phyloP scores from a whole-genome alignment of 768 basidiomycete genomes.

The Termitomyces sp. region DNA sequence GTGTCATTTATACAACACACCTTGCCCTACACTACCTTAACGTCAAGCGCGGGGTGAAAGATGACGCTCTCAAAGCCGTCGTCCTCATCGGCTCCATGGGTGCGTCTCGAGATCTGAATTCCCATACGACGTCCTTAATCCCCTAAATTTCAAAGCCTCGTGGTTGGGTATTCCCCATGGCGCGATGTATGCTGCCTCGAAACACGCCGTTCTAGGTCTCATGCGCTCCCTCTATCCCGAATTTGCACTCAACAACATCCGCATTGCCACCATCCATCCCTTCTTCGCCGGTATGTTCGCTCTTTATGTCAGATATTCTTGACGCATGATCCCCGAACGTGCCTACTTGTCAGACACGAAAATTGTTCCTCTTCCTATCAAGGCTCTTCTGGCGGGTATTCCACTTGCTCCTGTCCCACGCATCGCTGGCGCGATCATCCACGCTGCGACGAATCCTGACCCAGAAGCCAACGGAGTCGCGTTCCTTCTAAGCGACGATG shows the following conservation, averaged over 20 bases:
- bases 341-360: constrained; percentile 31
- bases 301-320: not conserved
- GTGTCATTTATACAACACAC: constrained; percentile 42
- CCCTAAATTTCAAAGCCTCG: constrained; percentile 30
- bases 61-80: constrained; percentile 40
- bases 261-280: constrained; percentile 43
- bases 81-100: constrained; percentile 53
- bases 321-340: not conserved
- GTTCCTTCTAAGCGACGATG: constrained; percentile 44
- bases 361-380: constrained; percentile 33
- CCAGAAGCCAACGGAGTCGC: constrained; percentile 37
- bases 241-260: constrained; percentile 30
- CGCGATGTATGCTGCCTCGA: constrained; percentile 44
- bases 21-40: constrained; percentile 47
- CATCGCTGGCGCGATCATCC: constrained; percentile 47
- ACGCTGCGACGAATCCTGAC: constrained; percentile 42
- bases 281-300: constrained; percentile 42
- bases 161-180: constrained; percentile 39
- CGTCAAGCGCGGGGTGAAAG: constrained; percentile 21
- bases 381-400: constrained; percentile 42
- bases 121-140: not conserved
- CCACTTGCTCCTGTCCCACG: constrained; percentile 41
- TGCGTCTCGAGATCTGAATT: constrained; percentile 13
- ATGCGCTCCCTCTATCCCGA: constrained; percentile 41
- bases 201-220: constrained; percentile 48